A percentile compares a stretch with the other conserved stretches of the same genome.
Conservation (phyloP, 1,284 basidiomycete species). For the Pseudozyma thailandica region DNA sequence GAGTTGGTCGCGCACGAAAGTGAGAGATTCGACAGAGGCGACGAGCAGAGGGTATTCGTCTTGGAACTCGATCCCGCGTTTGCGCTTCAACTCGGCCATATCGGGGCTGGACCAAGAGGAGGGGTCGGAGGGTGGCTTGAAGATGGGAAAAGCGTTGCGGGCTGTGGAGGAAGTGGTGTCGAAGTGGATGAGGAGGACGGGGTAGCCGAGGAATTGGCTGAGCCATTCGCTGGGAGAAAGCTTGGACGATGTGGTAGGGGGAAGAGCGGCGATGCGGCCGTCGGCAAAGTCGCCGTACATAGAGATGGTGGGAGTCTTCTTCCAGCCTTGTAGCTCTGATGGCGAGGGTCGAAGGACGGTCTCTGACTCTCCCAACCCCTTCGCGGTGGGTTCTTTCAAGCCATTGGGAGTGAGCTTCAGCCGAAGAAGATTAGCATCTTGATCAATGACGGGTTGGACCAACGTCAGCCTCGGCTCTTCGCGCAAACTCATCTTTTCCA, state of each 20-base stretch:
- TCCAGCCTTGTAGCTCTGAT: conserved; percentile 17
- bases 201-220: conserved; percentile 53
- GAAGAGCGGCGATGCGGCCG: conserved; percentile 29
- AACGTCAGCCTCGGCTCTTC: conserved; percentile 52
- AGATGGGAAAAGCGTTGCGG: conserved; percentile 52
- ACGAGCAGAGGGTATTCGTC: conserved; percentile 60
- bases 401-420: conserved; percentile 24
- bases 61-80: conserved; percentile 53
- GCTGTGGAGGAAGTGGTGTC: conserved; percentile 28
- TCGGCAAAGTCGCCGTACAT: conserved; percentile 58
- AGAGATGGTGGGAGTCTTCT: conserved; percentile 17
- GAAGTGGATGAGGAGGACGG: conserved; percentile 51
- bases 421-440: conserved; percentile 5
- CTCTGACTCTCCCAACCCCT: conserved; percentile 18
- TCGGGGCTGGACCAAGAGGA: not conserved
- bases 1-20: conserved; percentile 35
- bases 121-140: conserved; percentile 42
- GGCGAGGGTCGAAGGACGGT: conserved; percentile 26
- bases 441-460: conserved; percentile 39
- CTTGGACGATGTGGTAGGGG: not conserved
- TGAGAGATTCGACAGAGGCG: conserved; percentile 42
- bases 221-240: conserved; percentile 50
- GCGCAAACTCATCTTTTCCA: conserved; percentile 34
- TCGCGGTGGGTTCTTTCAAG: not conserved
- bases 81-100: conserved; percentile 22